Evolutionary conservation across 352 stramenopile genomes (phyloP).

Genomic region (Pythium sukuiense): DNA sequence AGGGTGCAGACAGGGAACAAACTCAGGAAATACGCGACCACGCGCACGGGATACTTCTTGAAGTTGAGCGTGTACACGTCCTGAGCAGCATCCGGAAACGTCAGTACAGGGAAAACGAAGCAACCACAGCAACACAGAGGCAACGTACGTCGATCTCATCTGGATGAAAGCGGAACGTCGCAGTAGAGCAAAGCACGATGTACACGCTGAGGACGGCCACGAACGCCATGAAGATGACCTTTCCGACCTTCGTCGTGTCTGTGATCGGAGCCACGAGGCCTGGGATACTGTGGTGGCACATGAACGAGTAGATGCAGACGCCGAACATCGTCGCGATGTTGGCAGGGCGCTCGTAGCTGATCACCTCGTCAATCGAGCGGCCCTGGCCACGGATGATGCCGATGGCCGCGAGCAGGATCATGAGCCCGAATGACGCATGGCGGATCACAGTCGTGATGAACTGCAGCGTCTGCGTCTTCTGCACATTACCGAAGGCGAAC

Average conservation of each 20-base stretch:
- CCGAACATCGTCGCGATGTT: conserved; percentile 85
- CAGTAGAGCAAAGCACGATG: conserved; percentile 72
- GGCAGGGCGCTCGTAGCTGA: conserved; percentile 68
- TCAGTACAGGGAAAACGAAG: background rate
- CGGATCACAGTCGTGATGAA: conserved; percentile 81
- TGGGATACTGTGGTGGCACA: conserved; percentile 89
- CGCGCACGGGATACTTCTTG: conserved; percentile 72
- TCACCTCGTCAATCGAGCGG: conserved; percentile 56
- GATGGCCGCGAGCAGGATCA: conserved; percentile 76
- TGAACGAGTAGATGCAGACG: conserved; percentile 90
- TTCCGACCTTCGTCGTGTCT: conserved; percentile 74
- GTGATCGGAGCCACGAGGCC: conserved; percentile 81
- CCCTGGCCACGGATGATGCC: conserved; percentile 70
- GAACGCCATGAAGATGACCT: conserved; percentile 65
- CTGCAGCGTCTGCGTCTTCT: conserved; percentile 82
- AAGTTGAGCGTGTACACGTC: conserved; percentile 92
- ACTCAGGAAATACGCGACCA: conserved; percentile 86
- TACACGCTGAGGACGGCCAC: conserved; percentile 78
- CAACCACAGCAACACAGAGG: conserved; percentile 15
- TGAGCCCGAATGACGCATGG: conserved; percentile 80
- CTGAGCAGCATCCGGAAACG: conserved; percentile 27
- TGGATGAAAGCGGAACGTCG: conserved; percentile 78
- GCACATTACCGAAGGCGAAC: conserved; percentile 80
- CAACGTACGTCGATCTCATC: conserved; percentile 73
- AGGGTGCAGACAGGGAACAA: conserved; percentile 87